Percentiles rank a stretch among this genome's conserved stretches.
These are phyloP conservation scores for Pleodorina starrii DNA, from an alignment of 139 green algal species.

Conservation along the genomic window DNA sequence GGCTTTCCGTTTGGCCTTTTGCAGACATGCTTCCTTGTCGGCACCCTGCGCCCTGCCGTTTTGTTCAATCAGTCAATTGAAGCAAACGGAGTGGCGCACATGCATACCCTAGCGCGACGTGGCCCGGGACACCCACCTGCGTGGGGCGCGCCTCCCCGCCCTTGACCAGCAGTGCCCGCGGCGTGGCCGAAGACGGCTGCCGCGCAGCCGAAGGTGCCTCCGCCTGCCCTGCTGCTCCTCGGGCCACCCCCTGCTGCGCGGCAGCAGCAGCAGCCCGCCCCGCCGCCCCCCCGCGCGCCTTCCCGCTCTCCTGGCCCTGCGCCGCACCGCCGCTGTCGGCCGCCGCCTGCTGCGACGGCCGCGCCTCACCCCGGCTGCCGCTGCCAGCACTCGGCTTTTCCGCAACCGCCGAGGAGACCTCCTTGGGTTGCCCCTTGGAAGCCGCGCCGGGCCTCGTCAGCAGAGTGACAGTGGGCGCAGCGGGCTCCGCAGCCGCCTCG, in stretches of 20 bases:
- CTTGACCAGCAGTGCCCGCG: conserved; percentile 14
- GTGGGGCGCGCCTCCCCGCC: conserved; percentile 7
- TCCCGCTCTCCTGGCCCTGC: not conserved
- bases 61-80: too few species aligned
- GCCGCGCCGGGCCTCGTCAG: not conserved
- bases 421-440: not conserved
- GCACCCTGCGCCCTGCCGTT: too few species aligned
- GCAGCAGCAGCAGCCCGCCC: not conserved
- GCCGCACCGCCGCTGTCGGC: not conserved
- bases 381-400: not conserved
- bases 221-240: not conserved
- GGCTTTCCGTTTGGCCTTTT: too few species aligned
- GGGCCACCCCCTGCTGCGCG: not conserved
- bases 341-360: not conserved
- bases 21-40: too few species aligned
- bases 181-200: not conserved
- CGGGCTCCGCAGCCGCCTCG: not conserved
- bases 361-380: not conserved
- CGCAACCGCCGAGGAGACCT: not conserved
- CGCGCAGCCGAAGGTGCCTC: not conserved
- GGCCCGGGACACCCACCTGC: conserved; percentile 37
- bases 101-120: too few species aligned
- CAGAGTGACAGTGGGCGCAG: not conserved
- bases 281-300: not conserved
- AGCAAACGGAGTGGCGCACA: too few species aligned